Conservation (phyloP, 257 asterid species). For the Solanum neorickii region DNA sequence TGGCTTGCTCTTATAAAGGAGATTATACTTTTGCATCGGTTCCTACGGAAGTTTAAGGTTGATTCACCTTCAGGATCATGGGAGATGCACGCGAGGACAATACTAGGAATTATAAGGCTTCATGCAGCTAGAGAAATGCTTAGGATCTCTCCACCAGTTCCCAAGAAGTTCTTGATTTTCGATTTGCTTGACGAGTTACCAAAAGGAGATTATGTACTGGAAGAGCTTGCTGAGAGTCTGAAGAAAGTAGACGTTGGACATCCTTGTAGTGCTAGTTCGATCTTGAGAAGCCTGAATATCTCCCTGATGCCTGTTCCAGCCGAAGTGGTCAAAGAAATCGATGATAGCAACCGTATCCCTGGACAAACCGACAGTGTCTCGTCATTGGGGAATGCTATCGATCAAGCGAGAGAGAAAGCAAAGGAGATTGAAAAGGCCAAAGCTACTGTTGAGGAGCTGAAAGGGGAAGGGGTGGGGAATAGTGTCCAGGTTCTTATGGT, state of each 20-base stretch:
- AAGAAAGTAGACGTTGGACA: slow-evolving; percentile 29
- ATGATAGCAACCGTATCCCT: slow-evolving; percentile 1
- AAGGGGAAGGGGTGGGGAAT: slow-evolving; percentile 71
- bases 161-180: slow-evolving; percentile 56
- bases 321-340: slow-evolving; percentile 4
- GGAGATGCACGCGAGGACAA: slow-evolving; percentile 77
- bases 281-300: slow-evolving; percentile 60
- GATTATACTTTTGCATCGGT: slow-evolving; percentile 52
- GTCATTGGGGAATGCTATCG: slow-evolving; percentile 45
- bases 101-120: slow-evolving; percentile 71
- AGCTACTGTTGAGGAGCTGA: slow-evolving; percentile 44
- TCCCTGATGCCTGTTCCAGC: slow-evolving; percentile 21
- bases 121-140: slow-evolving; percentile 97
- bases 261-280: slow-evolving; percentile 71
- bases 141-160: slow-evolving; percentile 71
- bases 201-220: slow-evolving; percentile 70
- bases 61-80: slow-evolving; percentile 40
- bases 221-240: slow-evolving; percentile 51
- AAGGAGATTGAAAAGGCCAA: slow-evolving; percentile 48
- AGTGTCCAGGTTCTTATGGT: slow-evolving; percentile 77
- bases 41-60: slow-evolving; percentile 35
- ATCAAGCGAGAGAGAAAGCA: slow-evolving; percentile 61
- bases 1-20: slow-evolving; percentile 85
- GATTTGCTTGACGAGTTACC: slow-evolving; percentile 64
- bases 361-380: slow-evolving; percentile 30